Conservation (phyloP, 2,329 filamentous ascomycete species). For the Pezicula carpinea region DNA sequence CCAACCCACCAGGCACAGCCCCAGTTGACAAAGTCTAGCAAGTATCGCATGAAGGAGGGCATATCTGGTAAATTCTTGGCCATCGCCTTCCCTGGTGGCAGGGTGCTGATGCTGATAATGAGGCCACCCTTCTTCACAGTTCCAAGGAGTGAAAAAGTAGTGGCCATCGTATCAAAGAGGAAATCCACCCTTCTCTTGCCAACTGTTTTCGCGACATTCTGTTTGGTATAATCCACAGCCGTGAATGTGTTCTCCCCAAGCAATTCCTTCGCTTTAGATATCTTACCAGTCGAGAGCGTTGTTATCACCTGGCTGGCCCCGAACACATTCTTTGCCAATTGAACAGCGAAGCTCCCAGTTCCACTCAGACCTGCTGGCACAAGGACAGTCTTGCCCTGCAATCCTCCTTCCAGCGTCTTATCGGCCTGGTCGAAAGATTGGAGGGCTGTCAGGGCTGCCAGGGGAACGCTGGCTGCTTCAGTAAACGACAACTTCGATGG, state of each 20-base stretch:
- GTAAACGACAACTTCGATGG: constrained; percentile 33
- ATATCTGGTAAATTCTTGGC: constrained; percentile 27
- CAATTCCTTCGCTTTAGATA: constrained; percentile 31
- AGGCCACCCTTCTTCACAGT: constrained; percentile 32
- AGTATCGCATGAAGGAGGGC: constrained; percentile 17
- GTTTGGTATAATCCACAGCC: constrained; percentile 35
- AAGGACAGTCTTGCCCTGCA: constrained; percentile 6
- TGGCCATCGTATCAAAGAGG: constrained; percentile 36
- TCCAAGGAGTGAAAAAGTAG: constrained; percentile 30
- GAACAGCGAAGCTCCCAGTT: constrained; percentile 34
- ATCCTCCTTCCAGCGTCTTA: constrained; percentile 2
- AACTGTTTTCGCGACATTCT: constrained; percentile 27
- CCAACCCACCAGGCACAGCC: constrained; percentile 26
- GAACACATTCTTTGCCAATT: constrained; percentile 41
- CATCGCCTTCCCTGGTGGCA: constrained; percentile 32
- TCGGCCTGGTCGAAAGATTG: constrained; percentile 18
- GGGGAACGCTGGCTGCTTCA: constrained; percentile 36
- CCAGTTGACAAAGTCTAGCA: constrained; percentile 30
- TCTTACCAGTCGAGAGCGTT: constrained; percentile 38
- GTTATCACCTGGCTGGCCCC: constrained; percentile 39
- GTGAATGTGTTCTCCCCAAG: constrained; percentile 36
- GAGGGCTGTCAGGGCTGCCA: constrained; percentile 33
- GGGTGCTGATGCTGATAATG: constrained; percentile 33
- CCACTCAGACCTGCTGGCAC: constrained; percentile 32
- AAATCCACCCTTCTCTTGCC: constrained; percentile 35